phyloP scores from a whole-genome alignment of 192 early-diverging fungal genomes.

The Cetraspora pellucida region DNA sequence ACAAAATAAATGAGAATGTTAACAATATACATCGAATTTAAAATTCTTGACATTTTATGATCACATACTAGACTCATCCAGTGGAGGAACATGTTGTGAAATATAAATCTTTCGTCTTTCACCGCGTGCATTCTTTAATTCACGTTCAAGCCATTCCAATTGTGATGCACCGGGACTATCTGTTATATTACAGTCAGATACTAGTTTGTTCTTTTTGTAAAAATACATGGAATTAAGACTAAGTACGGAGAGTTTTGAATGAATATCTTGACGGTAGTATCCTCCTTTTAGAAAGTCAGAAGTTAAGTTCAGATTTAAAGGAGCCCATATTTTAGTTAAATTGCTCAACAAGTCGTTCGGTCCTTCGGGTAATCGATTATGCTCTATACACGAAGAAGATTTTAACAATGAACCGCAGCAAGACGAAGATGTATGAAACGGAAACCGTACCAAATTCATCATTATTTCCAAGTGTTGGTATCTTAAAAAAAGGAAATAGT shows the following conservation, averaged over 20 bases:
- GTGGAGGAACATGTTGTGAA: conserved; percentile 44
- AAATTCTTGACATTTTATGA: conserved; percentile 19
- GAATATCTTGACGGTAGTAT: conserved; percentile 40
- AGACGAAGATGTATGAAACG: neutral
- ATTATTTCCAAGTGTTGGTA: conserved; percentile 47
- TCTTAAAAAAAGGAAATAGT: conserved; percentile 17
- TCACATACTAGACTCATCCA: conserved; percentile 24
- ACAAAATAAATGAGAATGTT: conserved; percentile 31
- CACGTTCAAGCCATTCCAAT: conserved; percentile 38
- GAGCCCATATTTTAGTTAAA: conserved; percentile 37
- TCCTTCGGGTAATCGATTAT: conserved; percentile 35
- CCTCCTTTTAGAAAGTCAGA: conserved; percentile 40
- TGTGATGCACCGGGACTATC: conserved; percentile 34
- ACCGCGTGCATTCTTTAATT: conserved; percentile 32
- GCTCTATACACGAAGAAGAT: neutral
- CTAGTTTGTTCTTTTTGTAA: conserved; percentile 33
- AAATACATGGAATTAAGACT: conserved; percentile 45
- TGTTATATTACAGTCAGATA: conserved; percentile 35
- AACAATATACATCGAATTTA: neutral
- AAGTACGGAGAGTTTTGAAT: conserved; percentile 7
- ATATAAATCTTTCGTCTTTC: conserved; percentile 34
- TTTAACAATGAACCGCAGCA: neutral
- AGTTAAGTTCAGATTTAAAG: conserved; percentile 39
- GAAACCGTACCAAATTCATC: conserved; percentile 31
- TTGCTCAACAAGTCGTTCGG: conserved; percentile 24